Evolutionary conservation across 2,329 filamentous ascomycete species (phyloP).

Genomic region (Aspergillus calidoustus): DNA sequence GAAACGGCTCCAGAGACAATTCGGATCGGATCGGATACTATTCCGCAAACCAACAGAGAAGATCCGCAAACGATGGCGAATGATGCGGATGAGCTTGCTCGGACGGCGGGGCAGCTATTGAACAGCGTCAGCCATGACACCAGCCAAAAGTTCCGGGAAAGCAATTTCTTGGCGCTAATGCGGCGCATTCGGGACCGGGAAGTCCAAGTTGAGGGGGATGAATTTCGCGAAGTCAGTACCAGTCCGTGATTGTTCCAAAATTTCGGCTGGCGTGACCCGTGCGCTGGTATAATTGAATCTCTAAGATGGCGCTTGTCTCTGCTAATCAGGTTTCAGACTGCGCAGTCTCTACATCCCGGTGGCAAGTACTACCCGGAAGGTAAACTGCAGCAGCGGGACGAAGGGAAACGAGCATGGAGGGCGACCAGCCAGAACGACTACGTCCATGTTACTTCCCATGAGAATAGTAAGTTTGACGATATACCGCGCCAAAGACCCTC

Average conservation of each 20-base stretch:
- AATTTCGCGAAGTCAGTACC: slow-evolving; percentile 53
- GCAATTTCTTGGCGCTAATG: slow-evolving; percentile 78
- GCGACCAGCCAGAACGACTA: slow-evolving; percentile 6
- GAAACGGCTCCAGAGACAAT: slow-evolving; percentile 31
- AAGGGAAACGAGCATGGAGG: slow-evolving; percentile 10
- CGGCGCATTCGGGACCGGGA: slow-evolving; percentile 72
- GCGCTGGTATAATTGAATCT: slow-evolving; percentile 42
- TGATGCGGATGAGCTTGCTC: slow-evolving; percentile 70
- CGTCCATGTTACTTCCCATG: slow-evolving; percentile 16
- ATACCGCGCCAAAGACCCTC: slow-evolving; percentile 18
- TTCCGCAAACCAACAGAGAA: slow-evolving; percentile 41
- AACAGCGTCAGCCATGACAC: slow-evolving; percentile 70
- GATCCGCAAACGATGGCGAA: slow-evolving; percentile 39
- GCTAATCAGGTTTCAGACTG: slow-evolving; percentile 43
- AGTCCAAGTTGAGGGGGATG: slow-evolving; percentile 73
- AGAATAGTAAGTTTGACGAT: slow-evolving; percentile 32
- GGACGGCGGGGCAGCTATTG: slow-evolving; percentile 72
- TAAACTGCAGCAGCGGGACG: slow-evolving; percentile 20
- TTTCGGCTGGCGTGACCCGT: slow-evolving; percentile 41
- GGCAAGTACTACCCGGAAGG: slow-evolving; percentile 50
- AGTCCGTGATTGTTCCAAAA: slow-evolving; percentile 43
- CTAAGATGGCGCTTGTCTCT: slow-evolving; percentile 34
- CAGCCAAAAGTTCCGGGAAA: slow-evolving; percentile 76
- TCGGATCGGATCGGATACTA: slow-evolving; percentile 51
- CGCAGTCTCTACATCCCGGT: slow-evolving; percentile 53